Evolutionary conservation across 768 basidiomycete genomes (phyloP), one percentile per base, ranked within the genome.

Genomic region (Podaxis carcinomalis): DNA sequence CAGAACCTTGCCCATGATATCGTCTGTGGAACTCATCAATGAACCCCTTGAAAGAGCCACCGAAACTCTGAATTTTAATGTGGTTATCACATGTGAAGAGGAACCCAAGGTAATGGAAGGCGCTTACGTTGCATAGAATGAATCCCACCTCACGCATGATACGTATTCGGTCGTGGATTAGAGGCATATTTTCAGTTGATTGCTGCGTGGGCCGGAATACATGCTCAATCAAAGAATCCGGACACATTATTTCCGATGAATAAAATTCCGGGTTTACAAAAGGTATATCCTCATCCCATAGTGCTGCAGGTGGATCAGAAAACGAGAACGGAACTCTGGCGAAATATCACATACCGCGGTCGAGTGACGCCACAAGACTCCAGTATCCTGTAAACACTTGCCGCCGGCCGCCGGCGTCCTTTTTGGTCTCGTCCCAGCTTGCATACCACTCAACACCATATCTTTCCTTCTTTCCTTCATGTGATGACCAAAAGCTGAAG

Each of bases 401-500:
- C 46, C 63, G 77, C 19, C 44, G 16, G 7, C 59, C 53, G 14
- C 23, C 42, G 40, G 25, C 21, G 47, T 32, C 44, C 35, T 55
- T 21, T 35, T 10, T 36, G 2, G 59, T 39, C n/a, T 74, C 72
- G 13, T 73, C 74, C 90, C 92, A 93, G 0, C 85, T 83, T 6
- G 78, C 72, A 56, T 84, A 79, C 92, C 93, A 95, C 66, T 87
- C 80, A 2, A 95, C 86, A 21, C 89, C 91, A 68, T 86, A 96
- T 27, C 91, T 80, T 36, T 82, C 85, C 3, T 76, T 65, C 4
- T 65, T 72, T 0, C 84, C 83, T 63, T 88, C 85, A 44, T 73
- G 78, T 68, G 88, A 85, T 0, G 89, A 93, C 94, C 95, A 95
- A 72, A 92, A 96, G 67, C 83, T 90, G 72, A 92, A 96, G 72